Base-by-base conservation (phyloP, 2,329 filamentous ascomycete genomes). In the Allantophomopsis lycopodina region DNA sequence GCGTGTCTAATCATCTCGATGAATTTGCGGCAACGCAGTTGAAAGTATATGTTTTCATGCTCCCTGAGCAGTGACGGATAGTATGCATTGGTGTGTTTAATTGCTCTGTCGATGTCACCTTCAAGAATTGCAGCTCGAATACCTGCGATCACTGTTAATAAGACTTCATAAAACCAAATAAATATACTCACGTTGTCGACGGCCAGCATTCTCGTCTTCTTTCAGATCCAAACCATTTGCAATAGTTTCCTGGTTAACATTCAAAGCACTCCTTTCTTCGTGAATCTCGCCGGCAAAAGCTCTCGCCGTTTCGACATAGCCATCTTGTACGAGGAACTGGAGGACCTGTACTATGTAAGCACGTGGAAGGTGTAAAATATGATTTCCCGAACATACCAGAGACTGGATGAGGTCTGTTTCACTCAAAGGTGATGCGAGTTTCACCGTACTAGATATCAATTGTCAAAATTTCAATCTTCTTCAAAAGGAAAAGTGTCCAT, bases 261-360 rank as follows among this genome's bases (percentile, higher is more conserved):
- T 73, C 41, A 94, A 61, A 7, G 83, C 77, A 50, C 73, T 65
- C 50, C 83, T 80, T 56, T 94, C 84, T 13, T 71, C 64, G 40
- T 75, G 71, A 18, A 94, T 76, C 53, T 96, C 89, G 49, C 81
- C 71, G 3, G 83, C 78, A 65, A 98, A 96, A 0, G 85, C 86
- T 46, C 79, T 76, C 7, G 88, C 88, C 0, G 89, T 94, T 48
- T 95, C 89, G 7, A 95, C 81, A 49, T 95, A 96, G 43, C 91
- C 91, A 52, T 96, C 91, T 50, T 96, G 89, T 31, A 88, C 83
- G 12, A 98, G 65, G 49, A 94, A 96, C 59, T 95, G 88, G 32
- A 87, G 70, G 14, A 79, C 71, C 64, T 69, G 40, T 23, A 18
- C 17, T 12, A 17, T 32, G 11, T 34, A 14, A 43, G 7, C 28